These are phyloP conservation scores for Pichia sp. DNA, from an alignment of 1,139 yeast genomes.

Conservation along the genomic window DNA sequence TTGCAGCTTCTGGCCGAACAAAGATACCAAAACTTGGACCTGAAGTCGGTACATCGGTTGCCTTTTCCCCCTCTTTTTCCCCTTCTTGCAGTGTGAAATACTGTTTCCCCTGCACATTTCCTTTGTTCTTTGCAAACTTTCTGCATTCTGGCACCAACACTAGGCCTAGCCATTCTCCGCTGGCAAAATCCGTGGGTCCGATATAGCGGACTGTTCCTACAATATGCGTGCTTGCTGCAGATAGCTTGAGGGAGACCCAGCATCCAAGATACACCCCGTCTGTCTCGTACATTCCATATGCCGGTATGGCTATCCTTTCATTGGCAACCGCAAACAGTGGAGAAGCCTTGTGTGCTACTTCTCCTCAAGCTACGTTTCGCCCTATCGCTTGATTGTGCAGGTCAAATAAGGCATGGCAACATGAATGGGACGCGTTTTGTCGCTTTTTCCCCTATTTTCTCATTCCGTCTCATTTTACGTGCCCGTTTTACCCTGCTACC, in stretches of 20 bases:
- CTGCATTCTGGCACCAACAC: constrained; percentile 45
- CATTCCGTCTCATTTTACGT: not conserved
- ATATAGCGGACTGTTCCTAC: constrained; percentile 45
- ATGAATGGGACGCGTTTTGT: not conserved
- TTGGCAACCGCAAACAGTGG: too few species aligned
- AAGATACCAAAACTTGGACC: constrained; percentile 52
- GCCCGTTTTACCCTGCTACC: not conserved
- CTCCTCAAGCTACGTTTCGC: too few species aligned
- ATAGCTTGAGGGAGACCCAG: constrained; percentile 3
- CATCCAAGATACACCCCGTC: not conserved
- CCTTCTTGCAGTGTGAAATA: constrained; percentile 44
- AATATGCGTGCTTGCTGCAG: not conserved
- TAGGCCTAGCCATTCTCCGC: constrained; percentile 76
- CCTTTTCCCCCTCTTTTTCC: not conserved
- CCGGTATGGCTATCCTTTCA: not conserved
- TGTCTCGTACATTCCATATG: not conserved
- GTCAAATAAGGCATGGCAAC: not conserved
- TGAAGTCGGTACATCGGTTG: too few species aligned
- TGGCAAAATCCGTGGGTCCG: constrained; percentile 56
- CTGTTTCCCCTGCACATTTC: constrained; percentile 57
- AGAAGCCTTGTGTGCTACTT: too few species aligned
- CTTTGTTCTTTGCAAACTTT: constrained; percentile 74
- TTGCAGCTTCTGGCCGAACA: constrained; percentile 39
- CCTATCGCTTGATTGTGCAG: not conserved
- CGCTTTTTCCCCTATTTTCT: not conserved